Conservation (phyloP, 495 filamentous ascomycete genomes). For the Podospora pseudopauciseta region DNA sequence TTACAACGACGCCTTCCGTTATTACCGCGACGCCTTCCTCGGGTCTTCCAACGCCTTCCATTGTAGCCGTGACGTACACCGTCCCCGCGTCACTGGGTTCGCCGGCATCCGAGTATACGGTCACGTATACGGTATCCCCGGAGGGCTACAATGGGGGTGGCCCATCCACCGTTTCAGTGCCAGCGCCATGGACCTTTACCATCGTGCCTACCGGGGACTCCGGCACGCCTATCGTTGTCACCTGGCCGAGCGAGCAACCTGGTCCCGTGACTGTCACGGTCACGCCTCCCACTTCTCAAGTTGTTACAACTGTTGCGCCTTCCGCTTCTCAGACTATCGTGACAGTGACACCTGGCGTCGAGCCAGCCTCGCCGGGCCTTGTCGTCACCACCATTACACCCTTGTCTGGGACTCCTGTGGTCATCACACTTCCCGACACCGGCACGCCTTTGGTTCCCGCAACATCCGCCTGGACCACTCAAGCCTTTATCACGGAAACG, state of each 20-base stretch:
- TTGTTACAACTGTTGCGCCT: background rate
- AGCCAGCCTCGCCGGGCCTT: background rate
- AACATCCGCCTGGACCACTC: background rate
- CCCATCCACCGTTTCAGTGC: background rate
- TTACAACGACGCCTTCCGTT: background rate
- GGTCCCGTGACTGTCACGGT: constrained; percentile 2
- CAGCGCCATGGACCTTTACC: background rate
- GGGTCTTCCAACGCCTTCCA: background rate
- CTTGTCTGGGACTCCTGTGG: background rate
- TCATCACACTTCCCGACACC: background rate
- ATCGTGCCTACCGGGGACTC: background rate
- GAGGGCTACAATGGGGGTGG: background rate
- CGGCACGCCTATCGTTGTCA: background rate
- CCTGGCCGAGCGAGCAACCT: background rate
- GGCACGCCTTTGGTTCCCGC: background rate
- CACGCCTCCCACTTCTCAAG: background rate
- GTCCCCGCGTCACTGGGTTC: background rate
- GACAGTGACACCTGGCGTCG: background rate
- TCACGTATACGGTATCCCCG: background rate
- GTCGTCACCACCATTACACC: background rate
- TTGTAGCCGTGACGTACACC: background rate
- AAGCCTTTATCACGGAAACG: background rate
- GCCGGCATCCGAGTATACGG: background rate
- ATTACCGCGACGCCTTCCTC: background rate
- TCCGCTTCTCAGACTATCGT: background rate